phyloP scores from a whole-genome alignment of 1,284 basidiomycete genomes.

The Apiotrichum akiyoshidainum region DNA sequence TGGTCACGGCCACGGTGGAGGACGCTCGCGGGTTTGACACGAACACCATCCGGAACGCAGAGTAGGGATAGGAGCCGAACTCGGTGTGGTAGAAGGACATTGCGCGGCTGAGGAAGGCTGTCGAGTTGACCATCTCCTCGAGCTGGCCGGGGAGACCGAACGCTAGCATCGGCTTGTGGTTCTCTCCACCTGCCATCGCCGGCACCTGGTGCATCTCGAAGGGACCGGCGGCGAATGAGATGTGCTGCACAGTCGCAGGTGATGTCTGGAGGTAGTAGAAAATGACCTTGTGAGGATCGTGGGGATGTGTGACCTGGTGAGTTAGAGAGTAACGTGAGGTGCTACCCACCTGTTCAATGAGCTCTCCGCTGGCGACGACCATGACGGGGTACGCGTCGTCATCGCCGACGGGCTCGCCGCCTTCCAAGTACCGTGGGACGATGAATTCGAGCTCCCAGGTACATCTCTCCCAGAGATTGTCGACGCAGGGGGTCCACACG shows the following conservation, averaged over 20 bases:
- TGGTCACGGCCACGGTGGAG: slow-evolving; percentile 77
- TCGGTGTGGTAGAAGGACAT: slow-evolving; percentile 90
- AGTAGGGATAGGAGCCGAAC: slow-evolving; percentile 94
- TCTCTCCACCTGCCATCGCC: slow-evolving; percentile 53
- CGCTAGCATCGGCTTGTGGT: slow-evolving; percentile 80
- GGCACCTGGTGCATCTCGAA: slow-evolving; percentile 78
- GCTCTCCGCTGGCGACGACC: slow-evolving; percentile 89
- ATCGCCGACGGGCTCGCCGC: slow-evolving; percentile 54
- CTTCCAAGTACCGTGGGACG: slow-evolving; percentile 80
- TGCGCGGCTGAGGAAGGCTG: slow-evolving; percentile 75
- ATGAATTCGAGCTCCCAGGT: slow-evolving; percentile 99
- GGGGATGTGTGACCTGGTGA: slow-evolving; percentile 80
- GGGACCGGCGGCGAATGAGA: slow-evolving; percentile 92
- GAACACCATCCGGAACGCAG: slow-evolving; percentile 93
- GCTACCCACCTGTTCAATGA: slow-evolving; percentile 75
- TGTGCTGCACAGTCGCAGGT: slow-evolving; percentile 88
- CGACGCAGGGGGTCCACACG: slow-evolving; percentile 96
- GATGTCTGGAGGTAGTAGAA: slow-evolving; percentile 88
- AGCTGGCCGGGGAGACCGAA: slow-evolving; percentile 86
- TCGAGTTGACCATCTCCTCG: slow-evolving; percentile 63
- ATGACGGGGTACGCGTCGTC: slow-evolving; percentile 64
- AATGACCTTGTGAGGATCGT: slow-evolving; percentile 89
- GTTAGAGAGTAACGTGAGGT: not conserved
- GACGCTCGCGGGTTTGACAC: slow-evolving; percentile 80
- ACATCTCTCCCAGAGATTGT: slow-evolving; percentile 92